A percentile compares a stretch with the other conserved stretches of the same genome.
Conservation (phyloP, 2,329 filamentous ascomycete species). For the Alternaria novae-zelandiae region DNA sequence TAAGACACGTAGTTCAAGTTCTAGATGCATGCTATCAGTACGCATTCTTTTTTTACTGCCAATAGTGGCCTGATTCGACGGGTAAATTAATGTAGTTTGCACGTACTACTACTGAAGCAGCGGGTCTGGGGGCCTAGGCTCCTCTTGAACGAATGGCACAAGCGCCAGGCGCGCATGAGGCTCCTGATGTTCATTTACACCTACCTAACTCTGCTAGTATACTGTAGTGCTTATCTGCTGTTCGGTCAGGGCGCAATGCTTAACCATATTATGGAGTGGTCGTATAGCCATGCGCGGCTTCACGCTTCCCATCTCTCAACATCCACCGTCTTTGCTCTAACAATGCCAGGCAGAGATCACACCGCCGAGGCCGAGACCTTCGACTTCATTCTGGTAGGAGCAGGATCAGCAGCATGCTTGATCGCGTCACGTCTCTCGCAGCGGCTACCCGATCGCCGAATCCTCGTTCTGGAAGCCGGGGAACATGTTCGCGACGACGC, state of each 20-base stretch:
- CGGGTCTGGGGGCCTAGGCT: background rate
- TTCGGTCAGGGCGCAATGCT: background rate
- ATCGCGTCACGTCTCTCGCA: conserved; percentile 25
- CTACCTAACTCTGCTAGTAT: background rate
- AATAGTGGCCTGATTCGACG: background rate
- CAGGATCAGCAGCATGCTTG: conserved; percentile 25
- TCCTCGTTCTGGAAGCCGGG: conserved; percentile 25
- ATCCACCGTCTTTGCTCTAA: background rate
- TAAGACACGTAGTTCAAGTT: background rate
- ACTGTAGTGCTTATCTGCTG: background rate
- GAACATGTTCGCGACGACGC: conserved; percentile 22
- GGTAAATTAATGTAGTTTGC: background rate
- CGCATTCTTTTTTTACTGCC: background rate
- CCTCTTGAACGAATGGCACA: background rate
- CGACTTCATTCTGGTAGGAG: conserved; percentile 24
- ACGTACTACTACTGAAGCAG: background rate
- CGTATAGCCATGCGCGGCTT: background rate
- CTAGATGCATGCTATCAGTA: background rate
- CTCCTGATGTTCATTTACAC: background rate
- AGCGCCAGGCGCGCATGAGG: background rate
- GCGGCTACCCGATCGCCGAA: conserved; percentile 12
- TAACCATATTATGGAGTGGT: background rate
- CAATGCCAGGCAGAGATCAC: background rate
- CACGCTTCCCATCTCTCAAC: background rate
- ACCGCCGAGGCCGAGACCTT: conserved; percentile 3